phyloP scores from a whole-genome alignment of 2,329 filamentous ascomycete species.

The Elsinoe ampelina region DNA sequence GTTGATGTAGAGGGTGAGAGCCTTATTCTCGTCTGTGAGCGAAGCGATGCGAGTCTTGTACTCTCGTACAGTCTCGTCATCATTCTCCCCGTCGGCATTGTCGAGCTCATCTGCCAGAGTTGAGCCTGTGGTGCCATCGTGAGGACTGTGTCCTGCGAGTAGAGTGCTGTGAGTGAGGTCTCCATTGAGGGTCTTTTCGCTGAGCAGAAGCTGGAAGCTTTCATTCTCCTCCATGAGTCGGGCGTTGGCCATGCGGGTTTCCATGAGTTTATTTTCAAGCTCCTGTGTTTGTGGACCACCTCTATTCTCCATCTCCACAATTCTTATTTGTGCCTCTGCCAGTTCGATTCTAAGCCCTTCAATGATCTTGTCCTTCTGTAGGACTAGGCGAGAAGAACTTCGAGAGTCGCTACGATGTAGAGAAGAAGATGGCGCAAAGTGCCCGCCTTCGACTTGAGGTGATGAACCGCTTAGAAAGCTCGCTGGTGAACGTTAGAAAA shows the following conservation, averaged over 20 bases:
- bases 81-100: slow-evolving; percentile 49
- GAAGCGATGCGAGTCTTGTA: slow-evolving; percentile 71
- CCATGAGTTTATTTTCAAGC: slow-evolving; percentile 81
- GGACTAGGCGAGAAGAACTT: slow-evolving; percentile 70
- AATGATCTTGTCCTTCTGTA: slow-evolving; percentile 95
- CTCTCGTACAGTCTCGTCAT: slow-evolving; percentile 52
- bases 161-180: slow-evolving; percentile 81
- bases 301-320: slow-evolving; percentile 87
- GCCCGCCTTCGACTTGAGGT: slow-evolving; percentile 61
- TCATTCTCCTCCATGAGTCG: slow-evolving; percentile 97
- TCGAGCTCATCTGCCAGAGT: slow-evolving; percentile 81
- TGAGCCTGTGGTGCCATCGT: slow-evolving; percentile 34
- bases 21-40: slow-evolving; percentile 91
- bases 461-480: slow-evolving; percentile 41
- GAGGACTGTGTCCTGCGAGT: slow-evolving; percentile 45
- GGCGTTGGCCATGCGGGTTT: slow-evolving; percentile 91
- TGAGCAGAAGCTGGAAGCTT: slow-evolving; percentile 88
- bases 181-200: slow-evolving; percentile 90
- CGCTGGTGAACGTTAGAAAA: slow-evolving; percentile 25
- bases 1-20: slow-evolving; percentile 94
- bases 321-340: slow-evolving; percentile 88
- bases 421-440: slow-evolving; percentile 79
- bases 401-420: slow-evolving; percentile 79
- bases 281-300: slow-evolving; percentile 80
- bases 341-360: slow-evolving; percentile 85